These are phyloP conservation scores for Salix exigua DNA, from an alignment of 345 rosid genomes.

Conservation along the genomic window DNA sequence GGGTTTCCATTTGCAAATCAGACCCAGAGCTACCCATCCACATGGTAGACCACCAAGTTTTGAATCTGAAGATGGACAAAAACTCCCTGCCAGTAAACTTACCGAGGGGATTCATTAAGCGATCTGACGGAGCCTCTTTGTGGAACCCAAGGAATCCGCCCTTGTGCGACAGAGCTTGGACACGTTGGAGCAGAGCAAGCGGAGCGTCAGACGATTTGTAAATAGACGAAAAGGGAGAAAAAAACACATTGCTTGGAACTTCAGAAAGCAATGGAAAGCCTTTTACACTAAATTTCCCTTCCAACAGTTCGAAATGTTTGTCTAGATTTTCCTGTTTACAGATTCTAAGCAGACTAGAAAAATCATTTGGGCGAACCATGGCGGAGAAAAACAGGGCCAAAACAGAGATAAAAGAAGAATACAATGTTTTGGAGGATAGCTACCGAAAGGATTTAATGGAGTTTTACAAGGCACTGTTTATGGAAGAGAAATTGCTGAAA, in stretches of 20 bases:
- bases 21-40: constrained; percentile 79
- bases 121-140: constrained; percentile 36
- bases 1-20: constrained; percentile 77
- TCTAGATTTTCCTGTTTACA: constrained; percentile 11
- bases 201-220: constrained; percentile 50
- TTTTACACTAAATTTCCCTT: constrained; percentile 43
- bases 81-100: constrained; percentile 54
- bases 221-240: constrained; percentile 44
- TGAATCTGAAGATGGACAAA: constrained; percentile 66
- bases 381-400: constrained; percentile 12
- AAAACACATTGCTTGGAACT: constrained; percentile 57
- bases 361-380: constrained; percentile 66
- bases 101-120: constrained; percentile 57
- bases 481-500: neutral
- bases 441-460: neutral
- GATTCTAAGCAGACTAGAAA: constrained; percentile 18
- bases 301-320: constrained; percentile 37
- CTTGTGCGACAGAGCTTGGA: constrained; percentile 42
- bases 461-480: neutral
- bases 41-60: constrained; percentile 89
- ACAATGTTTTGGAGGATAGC: neutral
- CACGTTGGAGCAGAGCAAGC: constrained; percentile 45
- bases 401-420: neutral
- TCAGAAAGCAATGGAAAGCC: constrained; percentile 54
- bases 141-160: constrained; percentile 73